Evolutionary conservation across 805 yeast genomes (phyloP).

Genomic region (Blastobotrys mokoenaii): DNA sequence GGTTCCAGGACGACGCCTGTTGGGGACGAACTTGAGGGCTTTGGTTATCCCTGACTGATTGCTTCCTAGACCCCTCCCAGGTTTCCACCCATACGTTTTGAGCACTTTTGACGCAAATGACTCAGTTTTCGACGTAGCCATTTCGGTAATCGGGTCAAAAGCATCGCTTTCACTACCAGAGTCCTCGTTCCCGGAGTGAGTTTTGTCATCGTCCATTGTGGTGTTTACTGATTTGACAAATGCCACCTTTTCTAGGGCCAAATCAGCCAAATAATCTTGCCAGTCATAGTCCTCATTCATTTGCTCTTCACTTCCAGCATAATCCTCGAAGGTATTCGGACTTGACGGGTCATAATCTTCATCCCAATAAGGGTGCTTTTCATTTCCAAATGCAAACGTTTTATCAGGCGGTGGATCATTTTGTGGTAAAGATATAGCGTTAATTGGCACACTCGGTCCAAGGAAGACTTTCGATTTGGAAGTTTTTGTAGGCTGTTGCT

Average conservation of each 20-base stretch:
- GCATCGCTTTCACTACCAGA: no score
- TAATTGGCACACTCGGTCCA: background rate
- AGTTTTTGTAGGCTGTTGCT: background rate
- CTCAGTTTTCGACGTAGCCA: background rate
- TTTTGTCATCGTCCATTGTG: no score
- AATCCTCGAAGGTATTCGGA: conserved; percentile 10
- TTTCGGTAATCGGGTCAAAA: no score
- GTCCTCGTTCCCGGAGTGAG: background rate
- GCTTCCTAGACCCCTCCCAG: conserved; percentile 16
- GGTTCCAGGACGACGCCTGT: conserved; percentile 10
- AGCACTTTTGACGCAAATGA: conserved; percentile 7
- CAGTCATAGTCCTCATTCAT: conserved; percentile 13
- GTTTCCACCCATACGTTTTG: conserved; percentile 16
- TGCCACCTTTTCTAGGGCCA: background rate
- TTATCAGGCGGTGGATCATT: no score
- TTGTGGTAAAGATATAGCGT: no score
- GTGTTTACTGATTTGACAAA: background rate
- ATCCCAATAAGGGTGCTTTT: conserved; percentile 7
- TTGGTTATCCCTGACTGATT: conserved; percentile 7
- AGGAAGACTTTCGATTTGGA: background rate
- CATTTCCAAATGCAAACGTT: background rate
- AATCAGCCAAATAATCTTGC: conserved; percentile 8
- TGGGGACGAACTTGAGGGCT: conserved; percentile 7
- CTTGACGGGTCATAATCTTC: conserved; percentile 13
- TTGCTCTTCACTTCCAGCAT: conserved; percentile 8